These are phyloP conservation scores for Aspergillaceae sp. DNA, from an alignment of 2,329 filamentous ascomycete genomes.

Conservation along the genomic window DNA sequence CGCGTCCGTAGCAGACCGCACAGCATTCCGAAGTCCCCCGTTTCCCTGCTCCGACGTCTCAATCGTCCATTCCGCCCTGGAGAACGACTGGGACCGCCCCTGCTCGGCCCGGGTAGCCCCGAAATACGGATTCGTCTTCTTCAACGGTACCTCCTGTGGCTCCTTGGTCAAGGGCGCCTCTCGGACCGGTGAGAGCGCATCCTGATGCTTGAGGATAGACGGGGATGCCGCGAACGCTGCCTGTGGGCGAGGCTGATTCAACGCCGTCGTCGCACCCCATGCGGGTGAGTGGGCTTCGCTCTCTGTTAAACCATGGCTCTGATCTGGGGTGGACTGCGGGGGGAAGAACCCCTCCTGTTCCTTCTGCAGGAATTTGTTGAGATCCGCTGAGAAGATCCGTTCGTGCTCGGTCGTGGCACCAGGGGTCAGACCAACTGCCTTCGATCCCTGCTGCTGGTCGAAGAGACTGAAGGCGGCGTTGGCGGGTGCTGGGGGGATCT, in stretches of 20 bases:
- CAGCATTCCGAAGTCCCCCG: conserved; percentile 80
- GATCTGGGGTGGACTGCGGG: conserved; percentile 13
- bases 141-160: conserved; percentile 7
- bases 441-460: conserved; percentile 17
- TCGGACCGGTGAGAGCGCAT: conserved; percentile 24
- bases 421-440: conserved; percentile 26
- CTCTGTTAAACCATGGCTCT: conserved; percentile 51
- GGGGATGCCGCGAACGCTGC: conserved; percentile 66
- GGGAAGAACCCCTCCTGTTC: conserved; percentile 24
- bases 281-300: conserved; percentile 66
- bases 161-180: conserved; percentile 1
- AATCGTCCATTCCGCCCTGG: conserved; percentile 72
- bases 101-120: conserved; percentile 26
- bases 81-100: conserved; percentile 59
- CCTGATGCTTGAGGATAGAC: conserved; percentile 62
- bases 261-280: conserved; percentile 59
- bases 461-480: conserved; percentile 27
- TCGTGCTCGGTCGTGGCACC: conserved; percentile 37
- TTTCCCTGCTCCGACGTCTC: conserved; percentile 85
- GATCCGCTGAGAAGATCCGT: conserved; percentile 28
- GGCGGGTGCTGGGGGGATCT: conserved; percentile 15
- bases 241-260: conserved; percentile 70
- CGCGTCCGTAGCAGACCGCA: conserved; percentile 65
- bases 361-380: conserved; percentile 19
- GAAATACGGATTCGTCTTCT: conserved; percentile 3